phyloP scores from a whole-genome alignment of 2,329 filamentous ascomycete species.

The Fusarium pilosicola region DNA sequence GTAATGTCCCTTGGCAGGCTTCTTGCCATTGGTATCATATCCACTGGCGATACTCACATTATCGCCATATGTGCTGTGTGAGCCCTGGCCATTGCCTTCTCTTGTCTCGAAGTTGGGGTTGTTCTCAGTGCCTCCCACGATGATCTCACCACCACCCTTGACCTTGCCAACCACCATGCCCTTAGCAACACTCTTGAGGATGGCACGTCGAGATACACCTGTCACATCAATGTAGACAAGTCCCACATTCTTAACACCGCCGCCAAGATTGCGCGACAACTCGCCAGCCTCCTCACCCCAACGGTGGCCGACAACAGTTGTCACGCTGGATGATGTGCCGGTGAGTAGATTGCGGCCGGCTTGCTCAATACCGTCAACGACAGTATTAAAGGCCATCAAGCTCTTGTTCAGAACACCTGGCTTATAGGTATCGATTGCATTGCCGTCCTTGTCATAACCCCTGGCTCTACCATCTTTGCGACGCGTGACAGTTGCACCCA shows the following conservation, averaged over 20 bases:
- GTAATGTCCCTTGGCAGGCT: conserved; percentile 39
- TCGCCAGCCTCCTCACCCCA: conserved; percentile 88
- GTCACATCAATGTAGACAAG: conserved; percentile 97
- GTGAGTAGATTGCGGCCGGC: conserved; percentile 81
- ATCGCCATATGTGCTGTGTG: conserved; percentile 44
- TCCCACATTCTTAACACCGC: conserved; percentile 94
- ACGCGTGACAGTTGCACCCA: conserved; percentile 76
- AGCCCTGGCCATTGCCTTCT: conserved; percentile 37
- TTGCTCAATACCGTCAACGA: conserved; percentile 93
- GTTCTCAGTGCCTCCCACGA: conserved; percentile 73
- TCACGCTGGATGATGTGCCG: conserved; percentile 80
- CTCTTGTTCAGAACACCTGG: conserved; percentile 95
- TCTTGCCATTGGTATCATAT: conserved; percentile 48
- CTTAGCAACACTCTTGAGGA: conserved; percentile 95
- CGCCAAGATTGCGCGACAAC: conserved; percentile 78
- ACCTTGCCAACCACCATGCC: conserved; percentile 92
- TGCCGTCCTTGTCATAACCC: conserved; percentile 76
- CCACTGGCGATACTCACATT: conserved; percentile 42
- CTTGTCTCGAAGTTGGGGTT: conserved; percentile 36
- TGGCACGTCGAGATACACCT: conserved; percentile 86
- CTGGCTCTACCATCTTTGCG: conserved; percentile 64
- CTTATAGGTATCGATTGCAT: conserved; percentile 74
- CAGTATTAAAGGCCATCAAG: conserved; percentile 94
- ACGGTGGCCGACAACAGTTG: conserved; percentile 85
- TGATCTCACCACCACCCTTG: conserved; percentile 75